A percentile compares a stretch with the other conserved stretches of the same genome.
Conservation (phyloP, 306 rosid genomes). For the Medicago lupulina region DNA sequence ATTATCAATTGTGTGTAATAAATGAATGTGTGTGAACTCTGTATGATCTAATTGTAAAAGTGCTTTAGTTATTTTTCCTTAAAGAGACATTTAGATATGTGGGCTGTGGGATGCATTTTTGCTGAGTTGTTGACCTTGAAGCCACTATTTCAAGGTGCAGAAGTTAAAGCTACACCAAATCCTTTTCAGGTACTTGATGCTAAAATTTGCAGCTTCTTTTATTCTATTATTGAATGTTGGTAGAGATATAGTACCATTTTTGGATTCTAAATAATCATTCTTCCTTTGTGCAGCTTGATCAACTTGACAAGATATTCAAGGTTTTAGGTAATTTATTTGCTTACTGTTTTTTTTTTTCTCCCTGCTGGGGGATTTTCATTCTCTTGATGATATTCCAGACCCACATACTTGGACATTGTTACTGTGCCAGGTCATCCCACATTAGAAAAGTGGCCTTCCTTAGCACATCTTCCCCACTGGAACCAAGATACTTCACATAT, state of each 20-base stretch:
- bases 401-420: slow-evolving; percentile 49
- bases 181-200: slow-evolving; percentile 82
- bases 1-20: slow-evolving; percentile 28
- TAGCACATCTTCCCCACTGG: slow-evolving; percentile 92
- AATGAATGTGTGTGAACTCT: slow-evolving; percentile 8
- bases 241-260: slow-evolving; percentile 33
- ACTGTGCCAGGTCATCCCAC: slow-evolving; percentile 90
- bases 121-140: slow-evolving; percentile 97
- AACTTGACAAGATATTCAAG: slow-evolving; percentile 98
- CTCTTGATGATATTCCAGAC: slow-evolving; percentile 45
- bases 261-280: slow-evolving; percentile 32
- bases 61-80: slow-evolving; percentile 45
- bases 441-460: slow-evolving; percentile 92
- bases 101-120: slow-evolving; percentile 99
- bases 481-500: slow-evolving; percentile 77
- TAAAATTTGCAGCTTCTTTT: slow-evolving; percentile 13
- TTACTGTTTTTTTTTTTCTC: slow-evolving; percentile 35
- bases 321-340: slow-evolving; percentile 78
- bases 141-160: slow-evolving; percentile 97
- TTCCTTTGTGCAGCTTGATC: slow-evolving; percentile 83
- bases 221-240: slow-evolving; percentile 14
- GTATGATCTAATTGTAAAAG: slow-evolving; percentile 19
- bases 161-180: slow-evolving; percentile 83
- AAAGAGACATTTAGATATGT: slow-evolving; percentile 71
- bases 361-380: slow-evolving; percentile 44